Base-by-base conservation (phyloP, 2,329 filamentous ascomycete species). In the Westerdykella ornata region DNA sequence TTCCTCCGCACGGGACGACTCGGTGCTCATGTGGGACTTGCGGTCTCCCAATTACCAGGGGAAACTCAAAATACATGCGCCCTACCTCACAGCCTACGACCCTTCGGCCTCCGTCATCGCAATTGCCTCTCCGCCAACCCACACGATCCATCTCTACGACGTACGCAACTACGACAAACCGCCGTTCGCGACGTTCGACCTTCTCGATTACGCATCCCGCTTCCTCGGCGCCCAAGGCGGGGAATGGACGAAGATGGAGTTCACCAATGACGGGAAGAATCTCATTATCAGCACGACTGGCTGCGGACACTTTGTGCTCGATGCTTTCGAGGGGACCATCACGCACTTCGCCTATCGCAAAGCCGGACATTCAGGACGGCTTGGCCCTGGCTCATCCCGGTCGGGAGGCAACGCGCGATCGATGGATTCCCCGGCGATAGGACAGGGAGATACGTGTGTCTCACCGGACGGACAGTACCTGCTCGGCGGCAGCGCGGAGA, bases 261-360 rank as follows among this genome's bases (percentile, higher is more conserved):
- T 98, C 62, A 92, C 87, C 43, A 98, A 98, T 57, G 92, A 98
- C 57, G 92, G 92, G 14, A 94, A 94, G 59, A 80, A 80, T 45
- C 68, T 98, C 36, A 75, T 98, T 4, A 66, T 98, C 14, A 86
- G 85, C 12, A 97, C 90, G 2, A 86, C 83, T 37, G 87, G 85
- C 5, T 76, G 76, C 38, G 88, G 88, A 0, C 92, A 98, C 65
- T 94, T 92, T 58, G 71, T 98, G 2, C 72, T 98, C n/a, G 92
- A 98, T 62, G 86, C 90, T 1, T 97, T 96, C 61, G 81, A 87
- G 32, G 92, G 90, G 30, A 76, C 74, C 5, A 66, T 97, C 16
- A 86, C 83, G 57, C 82, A 85, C 8, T 88, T 85, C 61, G 73
- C 89, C 42, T 65, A 68, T 33, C 73, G 74, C 9, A 72, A 72